A percentile compares a stretch with the other conserved stretches of the same genome.
Evolutionary conservation across 129 eudicot genomes (phyloP).

Genomic region (Centella asiatica): DNA sequence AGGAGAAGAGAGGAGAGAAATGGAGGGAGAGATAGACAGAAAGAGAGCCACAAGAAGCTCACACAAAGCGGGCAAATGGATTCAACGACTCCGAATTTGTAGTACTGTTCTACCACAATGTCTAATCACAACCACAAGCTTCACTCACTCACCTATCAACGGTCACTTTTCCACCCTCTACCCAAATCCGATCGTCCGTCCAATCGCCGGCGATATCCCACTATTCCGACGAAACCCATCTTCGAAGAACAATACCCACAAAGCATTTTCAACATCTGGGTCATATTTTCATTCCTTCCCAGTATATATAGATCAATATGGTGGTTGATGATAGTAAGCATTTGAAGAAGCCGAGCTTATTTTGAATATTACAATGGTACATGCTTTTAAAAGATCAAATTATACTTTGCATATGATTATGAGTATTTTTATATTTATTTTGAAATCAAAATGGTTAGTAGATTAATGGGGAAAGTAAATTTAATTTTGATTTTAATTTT

Average conservation of each 20-base stretch:
- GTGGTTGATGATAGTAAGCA: not conserved
- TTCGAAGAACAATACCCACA: not conserved
- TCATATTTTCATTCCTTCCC: not conserved
- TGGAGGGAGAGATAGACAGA: constrained; percentile 2
- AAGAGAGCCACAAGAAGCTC: constrained; percentile 37
- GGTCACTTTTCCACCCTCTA: not conserved
- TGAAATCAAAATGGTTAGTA: too few species aligned
- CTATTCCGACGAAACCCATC: constrained; percentile 4
- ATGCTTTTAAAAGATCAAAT: too few species aligned
- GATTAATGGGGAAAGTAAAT: too few species aligned
- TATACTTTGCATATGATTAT: too few species aligned
- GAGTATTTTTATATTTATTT: too few species aligned
- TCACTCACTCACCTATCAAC: constrained; percentile 3
- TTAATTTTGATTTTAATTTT: too few species aligned
- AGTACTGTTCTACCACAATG: constrained; percentile 22
- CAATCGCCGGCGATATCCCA: constrained; percentile 9
- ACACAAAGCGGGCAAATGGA: constrained; percentile 28
- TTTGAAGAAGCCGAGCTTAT: constrained; percentile 4
- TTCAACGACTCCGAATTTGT: constrained; percentile 48
- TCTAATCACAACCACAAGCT: constrained; percentile 14
- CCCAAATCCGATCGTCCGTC: constrained; percentile 17
- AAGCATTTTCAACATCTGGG: not conserved
- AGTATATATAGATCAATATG: not conserved
- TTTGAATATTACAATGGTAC: constrained; percentile 29
- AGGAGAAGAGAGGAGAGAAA: constrained; percentile 6